A percentile compares a stretch with the other conserved stretches of the same genome.
phyloP scores from a whole-genome alignment of 2,329 filamentous ascomycete species.

The Cryphonectria parasitica region DNA sequence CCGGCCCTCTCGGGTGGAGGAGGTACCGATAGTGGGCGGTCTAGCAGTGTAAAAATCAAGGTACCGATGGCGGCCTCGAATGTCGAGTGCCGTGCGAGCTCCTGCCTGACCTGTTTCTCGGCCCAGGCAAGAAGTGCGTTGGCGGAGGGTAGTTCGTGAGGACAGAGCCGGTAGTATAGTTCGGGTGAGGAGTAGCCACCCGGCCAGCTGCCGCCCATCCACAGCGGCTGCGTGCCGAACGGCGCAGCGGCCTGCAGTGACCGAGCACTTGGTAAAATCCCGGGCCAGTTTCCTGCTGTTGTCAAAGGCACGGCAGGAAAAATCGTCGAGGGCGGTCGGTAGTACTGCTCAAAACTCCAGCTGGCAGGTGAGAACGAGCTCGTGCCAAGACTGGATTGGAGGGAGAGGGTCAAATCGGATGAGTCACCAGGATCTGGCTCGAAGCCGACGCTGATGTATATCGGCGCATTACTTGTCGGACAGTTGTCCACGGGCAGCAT shows the following conservation, averaged over 20 bases:
- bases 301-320: background rate
- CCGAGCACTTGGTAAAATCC: background rate
- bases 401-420: background rate
- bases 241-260: background rate
- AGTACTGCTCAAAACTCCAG: background rate
- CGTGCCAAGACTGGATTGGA: slow-evolving; percentile 12
- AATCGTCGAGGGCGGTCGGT: background rate
- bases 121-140: slow-evolving; percentile 11
- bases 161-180: background rate
- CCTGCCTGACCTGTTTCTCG: slow-evolving; percentile 15
- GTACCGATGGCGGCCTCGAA: slow-evolving; percentile 20
- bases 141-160: background rate
- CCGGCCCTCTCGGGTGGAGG: background rate
- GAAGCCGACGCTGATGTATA: background rate
- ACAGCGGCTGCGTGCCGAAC: background rate
- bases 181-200: background rate
- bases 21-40: background rate
- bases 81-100: background rate
- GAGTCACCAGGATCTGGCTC: slow-evolving; percentile 5
- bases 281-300: background rate
- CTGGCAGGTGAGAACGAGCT: background rate
- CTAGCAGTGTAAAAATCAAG: slow-evolving; percentile 15
- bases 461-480: background rate
- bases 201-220: background rate
- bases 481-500: background rate